Conservation (phyloP, 768 basidiomycete genomes). For the Lentinus tigrinus region DNA sequence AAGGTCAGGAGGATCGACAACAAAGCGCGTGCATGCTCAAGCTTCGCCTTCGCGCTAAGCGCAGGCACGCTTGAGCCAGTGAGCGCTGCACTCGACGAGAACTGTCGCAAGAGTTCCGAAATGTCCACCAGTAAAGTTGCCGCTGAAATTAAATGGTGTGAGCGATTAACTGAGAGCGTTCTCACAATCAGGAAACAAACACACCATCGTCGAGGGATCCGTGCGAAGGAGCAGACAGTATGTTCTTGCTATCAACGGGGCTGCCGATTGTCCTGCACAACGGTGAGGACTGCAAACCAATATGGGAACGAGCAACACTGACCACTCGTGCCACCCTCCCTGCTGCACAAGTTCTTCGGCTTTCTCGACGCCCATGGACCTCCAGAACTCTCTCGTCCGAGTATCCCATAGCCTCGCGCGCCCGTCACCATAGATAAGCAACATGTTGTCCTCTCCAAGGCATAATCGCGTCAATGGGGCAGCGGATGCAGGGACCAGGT, state of each 20-base stretch:
- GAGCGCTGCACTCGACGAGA: not conserved
- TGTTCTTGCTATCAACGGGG: not conserved
- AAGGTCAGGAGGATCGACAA: constrained; percentile 68
- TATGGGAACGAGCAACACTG: constrained; percentile 9
- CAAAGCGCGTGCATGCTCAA: constrained; percentile 56
- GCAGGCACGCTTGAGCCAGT: constrained; percentile 29
- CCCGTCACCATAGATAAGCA: constrained; percentile 74
- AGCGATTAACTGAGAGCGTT: not conserved
- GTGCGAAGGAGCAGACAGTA: not conserved
- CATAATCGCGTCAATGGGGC: constrained; percentile 63
- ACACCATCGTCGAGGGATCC: constrained; percentile 24
- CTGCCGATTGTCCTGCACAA: not conserved
- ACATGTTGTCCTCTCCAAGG: constrained; percentile 63
- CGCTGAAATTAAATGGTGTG: constrained; percentile 18
- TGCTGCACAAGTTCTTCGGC: constrained; percentile 71
- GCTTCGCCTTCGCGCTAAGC: constrained; percentile 34
- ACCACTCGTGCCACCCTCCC: constrained; percentile 79
- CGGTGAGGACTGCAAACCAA: too few species aligned
- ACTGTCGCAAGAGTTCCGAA: constrained; percentile 21
- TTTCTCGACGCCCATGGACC: constrained; percentile 76
- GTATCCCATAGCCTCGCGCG: constrained; percentile 87
- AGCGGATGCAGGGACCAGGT: constrained; percentile 80
- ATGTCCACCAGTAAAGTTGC: constrained; percentile 32
- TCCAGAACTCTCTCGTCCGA: constrained; percentile 77
- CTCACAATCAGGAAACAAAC: not conserved